Evolutionary conservation across 1,139 yeast species (phyloP), one percentile per base, ranked within the genome.

Genomic region (Kodamaea suecica): DNA sequence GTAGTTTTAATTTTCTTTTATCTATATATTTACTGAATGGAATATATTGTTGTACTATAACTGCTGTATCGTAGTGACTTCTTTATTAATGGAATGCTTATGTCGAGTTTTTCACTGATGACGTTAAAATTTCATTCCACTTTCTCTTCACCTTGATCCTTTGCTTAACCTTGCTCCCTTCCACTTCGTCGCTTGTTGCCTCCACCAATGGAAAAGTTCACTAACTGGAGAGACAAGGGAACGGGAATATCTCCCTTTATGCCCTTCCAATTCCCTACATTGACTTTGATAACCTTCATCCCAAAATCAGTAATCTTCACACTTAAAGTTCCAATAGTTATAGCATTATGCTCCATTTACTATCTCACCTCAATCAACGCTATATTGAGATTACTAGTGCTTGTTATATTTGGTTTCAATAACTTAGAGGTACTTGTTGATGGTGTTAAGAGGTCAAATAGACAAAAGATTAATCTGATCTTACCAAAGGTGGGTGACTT

Each of bases 221-320:
- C 86, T 25, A 70, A 70, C 41, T 84, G 81, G 77, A 73, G 90
- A 55, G 94, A 84, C 50, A 81, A 78, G 47, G 86, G 86, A 2
- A 83, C 92, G 3, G 94, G 94, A n/a, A 80, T 83, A 12, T 76
- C 87, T 1, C 94, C 94, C 3, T 84, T 83, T 44, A 66, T 80
- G 62, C 87, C 88, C 0, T 54, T 47, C 4, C 57, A 42, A 26
- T 30, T 36, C 8, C 37, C 37, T 10, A 39, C 9, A 21, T 40
- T 30, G 25, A 41, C 17, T 25, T 44, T 14, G 33, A 46, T 30
- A 31, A 31, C 16, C 1, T 17, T 25, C 17, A 31, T 50, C 34
- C 35, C 48, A 12, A 51, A 48, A 24, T 47, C 53, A 4, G 35
- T 55, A n/a, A 33, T 51, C 12, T 42, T 60, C 33, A 34, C 49